Conservation (phyloP, 2,329 filamentous ascomycete genomes). For the Microdochium bolleyi region DNA sequence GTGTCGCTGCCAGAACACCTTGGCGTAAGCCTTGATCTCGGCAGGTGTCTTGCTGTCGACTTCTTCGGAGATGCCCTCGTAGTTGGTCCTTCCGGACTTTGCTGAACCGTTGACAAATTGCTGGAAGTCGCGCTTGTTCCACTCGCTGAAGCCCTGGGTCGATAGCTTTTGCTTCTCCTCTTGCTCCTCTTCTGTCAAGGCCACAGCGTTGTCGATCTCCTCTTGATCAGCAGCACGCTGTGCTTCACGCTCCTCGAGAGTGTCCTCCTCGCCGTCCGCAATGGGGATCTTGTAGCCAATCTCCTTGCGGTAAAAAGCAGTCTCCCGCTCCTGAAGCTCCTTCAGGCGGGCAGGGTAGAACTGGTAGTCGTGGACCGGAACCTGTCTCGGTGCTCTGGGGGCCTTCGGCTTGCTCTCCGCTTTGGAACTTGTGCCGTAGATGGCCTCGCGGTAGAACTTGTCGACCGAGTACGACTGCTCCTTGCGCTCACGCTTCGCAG, state of each 20-base stretch:
- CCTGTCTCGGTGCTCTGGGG: slow-evolving; percentile 89
- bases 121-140: slow-evolving; percentile 97
- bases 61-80: slow-evolving; percentile 76
- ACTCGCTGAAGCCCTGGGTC: slow-evolving; percentile 79
- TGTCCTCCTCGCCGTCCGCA: slow-evolving; percentile 83
- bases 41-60: slow-evolving; percentile 82
- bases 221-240: slow-evolving; percentile 82
- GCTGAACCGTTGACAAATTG: slow-evolving; percentile 95
- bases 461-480: slow-evolving; percentile 98
- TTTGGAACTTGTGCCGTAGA: slow-evolving; percentile 66
- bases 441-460: slow-evolving; percentile 91
- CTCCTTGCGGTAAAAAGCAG: slow-evolving; percentile 90
- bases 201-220: slow-evolving; percentile 85
- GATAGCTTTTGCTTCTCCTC: slow-evolving; percentile 79
- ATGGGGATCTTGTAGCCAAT: slow-evolving; percentile 91
- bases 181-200: slow-evolving; percentile 82
- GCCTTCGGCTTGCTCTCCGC: slow-evolving; percentile 89
- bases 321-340: slow-evolving; percentile 93
- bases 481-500: slow-evolving; percentile 95
- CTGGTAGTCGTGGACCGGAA: slow-evolving; percentile 89
- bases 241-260: slow-evolving; percentile 74
- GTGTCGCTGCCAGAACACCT: slow-evolving; percentile 95
- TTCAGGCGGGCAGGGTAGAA: slow-evolving; percentile 83
- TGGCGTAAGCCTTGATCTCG: slow-evolving; percentile 85
- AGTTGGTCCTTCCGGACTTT: slow-evolving; percentile 83